Evolutionary conservation across 2,329 filamentous ascomycete species (phyloP).

Genomic region (Orbilia brochopaga): DNA sequence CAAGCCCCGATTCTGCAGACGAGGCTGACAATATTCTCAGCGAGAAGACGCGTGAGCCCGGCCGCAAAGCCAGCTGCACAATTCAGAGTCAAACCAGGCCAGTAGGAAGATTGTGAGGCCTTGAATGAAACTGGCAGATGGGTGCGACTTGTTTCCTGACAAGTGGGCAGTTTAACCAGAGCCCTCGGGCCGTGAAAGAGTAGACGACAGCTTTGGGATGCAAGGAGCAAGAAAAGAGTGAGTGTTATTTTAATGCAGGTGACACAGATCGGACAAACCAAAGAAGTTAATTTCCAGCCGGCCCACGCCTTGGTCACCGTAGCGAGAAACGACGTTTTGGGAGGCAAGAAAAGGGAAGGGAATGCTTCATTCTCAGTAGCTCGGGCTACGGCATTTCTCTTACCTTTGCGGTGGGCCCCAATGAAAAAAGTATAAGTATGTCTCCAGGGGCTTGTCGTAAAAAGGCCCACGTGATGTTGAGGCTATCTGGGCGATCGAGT

Average conservation of each 20-base stretch:
- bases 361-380: not conserved
- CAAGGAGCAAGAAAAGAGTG: not conserved
- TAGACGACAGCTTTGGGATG: not conserved
- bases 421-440: too few species aligned
- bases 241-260: slow-evolving; percentile 1
- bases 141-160: not conserved
- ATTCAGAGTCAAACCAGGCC: not conserved
- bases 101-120: not conserved
- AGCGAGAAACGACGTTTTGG: not conserved
- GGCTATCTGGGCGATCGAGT: not conserved
- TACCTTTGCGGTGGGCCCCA: not conserved
- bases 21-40: slow-evolving; percentile 1
- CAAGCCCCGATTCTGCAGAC: not conserved
- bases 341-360: not conserved
- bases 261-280: slow-evolving; percentile 6
- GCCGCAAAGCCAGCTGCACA: not conserved
- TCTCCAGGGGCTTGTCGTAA: not conserved
- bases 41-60: not conserved
- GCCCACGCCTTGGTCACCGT: not conserved
- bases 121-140: not conserved
- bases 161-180: not conserved
- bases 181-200: not conserved
- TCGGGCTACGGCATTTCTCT: not conserved
- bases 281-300: slow-evolving; percentile 2
- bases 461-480: not conserved